These are phyloP conservation scores for Dactylellina drechsleri DNA, from an alignment of 2,329 filamentous ascomycete species.

Conservation along the genomic window DNA sequence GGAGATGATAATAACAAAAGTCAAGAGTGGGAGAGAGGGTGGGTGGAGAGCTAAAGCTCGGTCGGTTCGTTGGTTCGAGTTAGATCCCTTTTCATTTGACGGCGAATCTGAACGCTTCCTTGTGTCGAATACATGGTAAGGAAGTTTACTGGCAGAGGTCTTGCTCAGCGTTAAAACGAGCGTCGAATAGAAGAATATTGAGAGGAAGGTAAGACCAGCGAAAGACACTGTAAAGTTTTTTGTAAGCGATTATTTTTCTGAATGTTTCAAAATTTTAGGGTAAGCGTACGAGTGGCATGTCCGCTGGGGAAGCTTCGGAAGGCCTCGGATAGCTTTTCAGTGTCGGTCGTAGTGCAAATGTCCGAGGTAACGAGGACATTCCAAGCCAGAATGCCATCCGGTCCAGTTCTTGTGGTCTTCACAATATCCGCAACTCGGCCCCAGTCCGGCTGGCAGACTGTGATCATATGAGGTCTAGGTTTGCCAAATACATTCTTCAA, in stretches of 20 bases:
- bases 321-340: slow-evolving; percentile 74
- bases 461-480: slow-evolving; percentile 72
- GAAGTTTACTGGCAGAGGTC: slow-evolving; percentile 40
- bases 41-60: slow-evolving; percentile 38
- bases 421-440: slow-evolving; percentile 69
- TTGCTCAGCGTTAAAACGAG: slow-evolving; percentile 71
- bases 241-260: slow-evolving; percentile 59
- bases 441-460: slow-evolving; percentile 80
- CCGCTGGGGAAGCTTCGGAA: slow-evolving; percentile 87
- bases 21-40: slow-evolving; percentile 44
- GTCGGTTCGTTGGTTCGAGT: background rate
- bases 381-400: slow-evolving; percentile 65
- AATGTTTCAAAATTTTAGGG: slow-evolving; percentile 18
- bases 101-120: slow-evolving; percentile 13
- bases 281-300: slow-evolving; percentile 70
- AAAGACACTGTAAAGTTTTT: slow-evolving; percentile 67
- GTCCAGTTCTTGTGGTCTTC: slow-evolving; percentile 70
- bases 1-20: slow-evolving; percentile 45
- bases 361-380: slow-evolving; percentile 77
- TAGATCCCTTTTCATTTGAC: background rate
- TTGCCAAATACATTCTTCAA: slow-evolving; percentile 80
- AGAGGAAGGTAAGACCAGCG: slow-evolving; percentile 83
- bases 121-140: slow-evolving; percentile 19
- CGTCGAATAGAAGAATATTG: slow-evolving; percentile 85
- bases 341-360: slow-evolving; percentile 78